A percentile compares a stretch with the other conserved stretches of the same genome.
These are phyloP conservation scores for Ceratocystis huliohia DNA, from an alignment of 2,329 filamentous ascomycete species.

Conservation along the genomic window DNA sequence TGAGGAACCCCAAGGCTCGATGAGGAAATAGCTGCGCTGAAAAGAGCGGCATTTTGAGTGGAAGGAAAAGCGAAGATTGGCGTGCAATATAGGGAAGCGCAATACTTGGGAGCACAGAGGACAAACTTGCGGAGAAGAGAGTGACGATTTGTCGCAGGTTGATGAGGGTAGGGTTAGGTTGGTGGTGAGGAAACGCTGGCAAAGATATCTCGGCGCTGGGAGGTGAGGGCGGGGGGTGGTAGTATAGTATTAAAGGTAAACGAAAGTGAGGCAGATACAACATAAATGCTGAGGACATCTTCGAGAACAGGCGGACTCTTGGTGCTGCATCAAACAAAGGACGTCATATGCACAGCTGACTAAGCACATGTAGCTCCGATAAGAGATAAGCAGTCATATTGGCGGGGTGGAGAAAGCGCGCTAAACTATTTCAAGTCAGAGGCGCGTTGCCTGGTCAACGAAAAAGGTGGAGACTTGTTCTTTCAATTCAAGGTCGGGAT, in stretches of 20 bases:
- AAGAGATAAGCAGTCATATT: constrained; percentile 12
- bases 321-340: constrained; percentile 2
- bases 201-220: no score
- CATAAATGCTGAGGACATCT: no score
- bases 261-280: no score
- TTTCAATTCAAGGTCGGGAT: background rate
- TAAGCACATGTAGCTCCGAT: constrained; percentile 7
- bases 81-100: background rate
- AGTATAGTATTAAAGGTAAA: background rate
- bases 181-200: no score
- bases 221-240: no score
- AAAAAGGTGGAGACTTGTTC: constrained; percentile 8
- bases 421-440: background rate
- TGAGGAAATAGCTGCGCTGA: constrained; percentile 54
- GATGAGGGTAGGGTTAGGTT: no score
- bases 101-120: background rate
- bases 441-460: constrained; percentile 18
- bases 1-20: constrained; percentile 50
- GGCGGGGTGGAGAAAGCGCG: background rate
- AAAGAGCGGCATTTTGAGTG: constrained; percentile 36
- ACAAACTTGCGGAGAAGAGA: background rate
- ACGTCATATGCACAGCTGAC: constrained; percentile 19
- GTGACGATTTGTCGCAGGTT: background rate
- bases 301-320: background rate
- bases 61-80: background rate